Evolutionary conservation across 2,329 filamentous ascomycete genomes (phyloP), one percentile per base, ranked within the genome.

Genomic region (Pyrenochaeta sp.): DNA sequence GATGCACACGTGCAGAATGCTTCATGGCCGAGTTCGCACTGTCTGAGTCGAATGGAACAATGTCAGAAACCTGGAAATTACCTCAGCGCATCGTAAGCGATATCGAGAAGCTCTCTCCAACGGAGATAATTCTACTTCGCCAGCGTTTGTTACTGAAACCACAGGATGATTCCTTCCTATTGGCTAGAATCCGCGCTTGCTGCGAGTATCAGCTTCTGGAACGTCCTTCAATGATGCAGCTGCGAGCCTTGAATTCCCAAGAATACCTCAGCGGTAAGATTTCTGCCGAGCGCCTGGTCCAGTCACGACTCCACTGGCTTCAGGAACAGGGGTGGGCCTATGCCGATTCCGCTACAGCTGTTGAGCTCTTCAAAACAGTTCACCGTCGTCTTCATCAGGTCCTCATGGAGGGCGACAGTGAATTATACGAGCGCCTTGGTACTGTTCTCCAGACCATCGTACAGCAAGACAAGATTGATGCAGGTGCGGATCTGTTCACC

Each of bases 401-500:
- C 24, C 48, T 68, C 5, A 47, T 55, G 43, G 51, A 54, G 22
- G 54, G 56, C 22, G 52, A 56, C 5, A 56, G 55, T 36, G 54
- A 66, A 22, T 7, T 50, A 12, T 50, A 66, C 10, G 57, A 64
- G 19, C 24, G 42, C 13, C 40, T 68, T 13, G 54, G 59, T 9
- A 52, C 34, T 25, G 50, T 40, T 10, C n/a, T 68, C 15, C 45
- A 56, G 27, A 52, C 27, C 4, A 48, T 62, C 5, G 13, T 62
- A 22, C 28, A 56, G 28, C 39, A 42, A 15, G 48, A 32, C 7
- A 28, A 19, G 34, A 42, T 62, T 19, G 64, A 67, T 45, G 49
- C 45, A 5, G 46, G 39, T 25, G 77, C 80, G 1, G 85, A 87
- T 61, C 75, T 87, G 4, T 76, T 86, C 54, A 80, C 80, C 0